phyloP scores from a whole-genome alignment of 495 filamentous ascomycete species.

The Tuber borchii region DNA sequence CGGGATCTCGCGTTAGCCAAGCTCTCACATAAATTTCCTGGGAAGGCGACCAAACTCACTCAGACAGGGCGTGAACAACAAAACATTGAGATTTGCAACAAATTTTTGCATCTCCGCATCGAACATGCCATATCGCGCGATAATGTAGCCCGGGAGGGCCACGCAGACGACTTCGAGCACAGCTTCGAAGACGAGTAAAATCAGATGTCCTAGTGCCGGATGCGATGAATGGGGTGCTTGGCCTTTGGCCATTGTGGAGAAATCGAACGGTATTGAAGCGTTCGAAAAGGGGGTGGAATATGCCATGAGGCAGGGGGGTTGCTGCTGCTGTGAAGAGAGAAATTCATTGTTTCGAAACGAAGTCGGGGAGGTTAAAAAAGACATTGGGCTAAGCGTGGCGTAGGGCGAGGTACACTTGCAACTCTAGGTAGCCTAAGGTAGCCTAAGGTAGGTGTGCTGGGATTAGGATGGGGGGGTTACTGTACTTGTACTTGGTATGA shows the following conservation, averaged over 20 bases:
- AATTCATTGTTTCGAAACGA: constrained; percentile 55
- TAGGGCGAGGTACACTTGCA: not conserved
- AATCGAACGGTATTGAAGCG: constrained; percentile 20
- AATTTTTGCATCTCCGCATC: constrained; percentile 92
- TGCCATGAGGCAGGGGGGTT: constrained; percentile 24
- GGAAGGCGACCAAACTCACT: constrained; percentile 53
- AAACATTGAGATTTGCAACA: constrained; percentile 87
- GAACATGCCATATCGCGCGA: constrained; percentile 83
- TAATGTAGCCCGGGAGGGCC: constrained; percentile 87
- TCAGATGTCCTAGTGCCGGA: constrained; percentile 61
- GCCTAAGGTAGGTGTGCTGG: too few relatives aligned
- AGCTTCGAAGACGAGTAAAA: constrained; percentile 88
- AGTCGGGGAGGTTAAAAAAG: constrained; percentile 53
- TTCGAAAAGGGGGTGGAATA: constrained; percentile 29
- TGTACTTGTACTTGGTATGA: too few relatives aligned
- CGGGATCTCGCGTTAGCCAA: constrained; percentile 16
- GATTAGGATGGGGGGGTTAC: too few relatives aligned
- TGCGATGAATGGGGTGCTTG: constrained; percentile 25
- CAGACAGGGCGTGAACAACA: constrained; percentile 90
- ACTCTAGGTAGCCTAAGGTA: not conserved
- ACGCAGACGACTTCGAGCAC: constrained; percentile 95
- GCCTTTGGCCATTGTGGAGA: constrained; percentile 21
- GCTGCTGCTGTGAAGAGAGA: constrained; percentile 17
- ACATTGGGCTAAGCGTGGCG: constrained; percentile 14
- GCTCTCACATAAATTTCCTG: not conserved